Percentiles rank a stretch among this genome's conserved stretches.
Evolutionary conservation across 495 filamentous ascomycete genomes (phyloP).

Genomic region (Aeminium ludgeri): DNA sequence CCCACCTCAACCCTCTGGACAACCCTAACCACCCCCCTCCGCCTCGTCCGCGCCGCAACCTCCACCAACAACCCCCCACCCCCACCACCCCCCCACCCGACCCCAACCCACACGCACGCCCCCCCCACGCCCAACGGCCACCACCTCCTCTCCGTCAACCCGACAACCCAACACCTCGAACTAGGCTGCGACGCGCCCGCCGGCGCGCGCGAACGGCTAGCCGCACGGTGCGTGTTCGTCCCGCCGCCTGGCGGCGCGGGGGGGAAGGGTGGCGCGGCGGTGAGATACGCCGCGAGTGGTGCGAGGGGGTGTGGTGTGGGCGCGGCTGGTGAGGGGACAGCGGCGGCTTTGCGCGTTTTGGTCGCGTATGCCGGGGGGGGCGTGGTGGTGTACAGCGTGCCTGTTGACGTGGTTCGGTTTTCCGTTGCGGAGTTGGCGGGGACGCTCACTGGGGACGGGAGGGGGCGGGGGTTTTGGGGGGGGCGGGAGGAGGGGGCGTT

Average conservation of each 20-base stretch:
- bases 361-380: conserved; percentile 38
- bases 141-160: conserved; percentile 56
- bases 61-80: neutral
- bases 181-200: conserved; percentile 51
- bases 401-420: conserved; percentile 32
- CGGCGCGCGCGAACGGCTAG: conserved; percentile 35
- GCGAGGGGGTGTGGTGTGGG: too few species aligned
- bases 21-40: neutral
- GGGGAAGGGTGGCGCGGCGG: too few species aligned
- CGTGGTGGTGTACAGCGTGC: conserved; percentile 46
- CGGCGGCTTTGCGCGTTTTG: too few species aligned
- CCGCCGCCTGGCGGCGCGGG: too few species aligned
- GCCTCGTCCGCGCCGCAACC: neutral
- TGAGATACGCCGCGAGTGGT: conserved; percentile 42
- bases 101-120: conserved; percentile 46
- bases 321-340: too few species aligned
- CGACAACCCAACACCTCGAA: conserved; percentile 40
- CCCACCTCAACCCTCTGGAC: too few species aligned
- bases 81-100: neutral
- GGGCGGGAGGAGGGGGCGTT: neutral
- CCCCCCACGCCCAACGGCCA: conserved; percentile 53
- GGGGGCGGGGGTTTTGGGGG: neutral
- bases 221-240: conserved; percentile 31
- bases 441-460: too few species aligned
- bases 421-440: conserved; percentile 7